Conservation (phyloP, 2,329 filamentous ascomycete species). For the Ophiocordyceps robertsii region DNA sequence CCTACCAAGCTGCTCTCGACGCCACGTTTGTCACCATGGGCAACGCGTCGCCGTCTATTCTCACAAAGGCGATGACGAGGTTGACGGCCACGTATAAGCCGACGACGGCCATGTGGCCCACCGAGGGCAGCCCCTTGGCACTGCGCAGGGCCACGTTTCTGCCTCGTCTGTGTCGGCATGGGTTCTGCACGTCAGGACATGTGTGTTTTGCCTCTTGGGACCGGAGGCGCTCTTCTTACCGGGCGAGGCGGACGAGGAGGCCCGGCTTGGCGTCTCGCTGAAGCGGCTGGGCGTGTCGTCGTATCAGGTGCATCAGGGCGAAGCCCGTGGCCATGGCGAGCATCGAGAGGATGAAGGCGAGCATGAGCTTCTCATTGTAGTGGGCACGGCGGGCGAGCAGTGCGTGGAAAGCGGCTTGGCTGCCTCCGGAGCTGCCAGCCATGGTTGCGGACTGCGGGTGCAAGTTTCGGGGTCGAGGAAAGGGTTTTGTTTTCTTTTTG, state of each 20-base stretch:
- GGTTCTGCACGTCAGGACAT: background rate
- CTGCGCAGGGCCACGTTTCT: constrained; percentile 14
- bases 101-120: constrained; percentile 18
- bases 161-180: background rate
- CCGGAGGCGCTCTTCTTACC: background rate
- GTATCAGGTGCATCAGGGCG: constrained; percentile 1
- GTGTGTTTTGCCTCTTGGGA: background rate
- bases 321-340: constrained; percentile 3
- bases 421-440: background rate
- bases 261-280: background rate
- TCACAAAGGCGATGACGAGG: constrained; percentile 16
- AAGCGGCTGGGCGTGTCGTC: background rate
- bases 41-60: constrained; percentile 18
- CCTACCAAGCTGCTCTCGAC: constrained; percentile 24
- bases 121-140: constrained; percentile 14
- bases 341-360: constrained; percentile 4
- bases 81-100: constrained; percentile 20
- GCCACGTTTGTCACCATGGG: constrained; percentile 19
- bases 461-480: background rate
- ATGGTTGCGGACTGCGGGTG: constrained; percentile 19
- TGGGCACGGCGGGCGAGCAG: background rate
- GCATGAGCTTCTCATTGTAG: constrained; percentile 2
- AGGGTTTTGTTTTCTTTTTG: no score
- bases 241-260: background rate
- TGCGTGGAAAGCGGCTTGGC: background rate